These are phyloP conservation scores for Citrus maxima DNA, from an alignment of 345 rosid species.

Conservation along the genomic window DNA sequence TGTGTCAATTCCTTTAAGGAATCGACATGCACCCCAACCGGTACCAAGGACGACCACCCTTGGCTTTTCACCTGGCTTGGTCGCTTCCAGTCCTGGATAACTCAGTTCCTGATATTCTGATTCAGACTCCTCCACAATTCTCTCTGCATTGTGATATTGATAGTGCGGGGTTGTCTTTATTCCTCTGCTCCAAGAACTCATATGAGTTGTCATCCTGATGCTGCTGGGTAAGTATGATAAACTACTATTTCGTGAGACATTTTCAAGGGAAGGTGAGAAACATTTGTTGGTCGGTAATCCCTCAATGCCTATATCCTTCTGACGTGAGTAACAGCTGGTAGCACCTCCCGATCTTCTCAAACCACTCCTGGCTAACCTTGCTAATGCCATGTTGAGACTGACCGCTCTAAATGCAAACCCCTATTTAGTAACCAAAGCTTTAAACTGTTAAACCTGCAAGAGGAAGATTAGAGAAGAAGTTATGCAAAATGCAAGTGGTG, in stretches of 20 bases:
- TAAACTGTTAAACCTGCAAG: slow-evolving; percentile 17
- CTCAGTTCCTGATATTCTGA: slow-evolving; percentile 38
- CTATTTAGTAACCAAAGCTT: slow-evolving; percentile 1
- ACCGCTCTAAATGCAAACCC: neutral
- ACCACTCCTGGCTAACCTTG: slow-evolving; percentile 44
- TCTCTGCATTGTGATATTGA: slow-evolving; percentile 35
- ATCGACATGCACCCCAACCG: slow-evolving; percentile 83
- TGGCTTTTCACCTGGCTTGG: slow-evolving; percentile 62
- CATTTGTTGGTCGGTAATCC: slow-evolving; percentile 5
- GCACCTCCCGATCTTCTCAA: slow-evolving; percentile 47
- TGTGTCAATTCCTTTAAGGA: slow-evolving; percentile 63
- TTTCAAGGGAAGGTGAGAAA: slow-evolving; percentile 22
- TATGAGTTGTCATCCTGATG: slow-evolving; percentile 15
- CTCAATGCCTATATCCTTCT: slow-evolving; percentile 14
- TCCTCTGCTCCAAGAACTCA: slow-evolving; percentile 46
- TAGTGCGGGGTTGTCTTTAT: slow-evolving; percentile 38
- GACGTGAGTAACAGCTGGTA: slow-evolving; percentile 18
- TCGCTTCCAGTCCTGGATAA: slow-evolving; percentile 55
- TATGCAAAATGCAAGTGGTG: neutral
- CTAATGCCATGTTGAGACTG: slow-evolving; percentile 49
- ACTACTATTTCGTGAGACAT: slow-evolving; percentile 14
- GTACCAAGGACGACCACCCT: slow-evolving; percentile 76
- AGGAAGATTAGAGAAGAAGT: slow-evolving; percentile 12
- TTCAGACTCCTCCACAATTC: slow-evolving; percentile 33
- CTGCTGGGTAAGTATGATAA: slow-evolving; percentile 19